Evolutionary conservation across 345 rosid genomes (phyloP).

Genomic region (Carallia pectinifolia): DNA sequence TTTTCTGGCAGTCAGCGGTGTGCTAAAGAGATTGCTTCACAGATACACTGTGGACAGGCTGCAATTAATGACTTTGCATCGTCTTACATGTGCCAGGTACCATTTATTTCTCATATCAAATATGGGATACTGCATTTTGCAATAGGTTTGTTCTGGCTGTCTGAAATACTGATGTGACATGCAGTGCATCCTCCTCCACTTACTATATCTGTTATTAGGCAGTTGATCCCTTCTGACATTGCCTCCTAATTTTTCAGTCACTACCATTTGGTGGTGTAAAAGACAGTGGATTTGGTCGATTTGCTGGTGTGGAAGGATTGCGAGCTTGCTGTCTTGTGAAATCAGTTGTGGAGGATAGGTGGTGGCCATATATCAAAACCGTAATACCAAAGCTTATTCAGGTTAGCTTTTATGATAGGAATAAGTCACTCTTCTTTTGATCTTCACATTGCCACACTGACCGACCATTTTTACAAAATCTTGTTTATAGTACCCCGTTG

Average conservation of each 20-base stretch:
- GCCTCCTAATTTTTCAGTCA: constrained; percentile 50
- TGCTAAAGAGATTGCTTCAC: constrained; percentile 80
- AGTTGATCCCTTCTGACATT: background rate
- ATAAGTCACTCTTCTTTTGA: too few species aligned
- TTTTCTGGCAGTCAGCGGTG: constrained; percentile 78
- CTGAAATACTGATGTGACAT: too few species aligned
- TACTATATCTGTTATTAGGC: background rate
- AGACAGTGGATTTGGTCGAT: constrained; percentile 94
- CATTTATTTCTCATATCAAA: constrained; percentile 3
- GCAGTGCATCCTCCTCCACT: too few species aligned
- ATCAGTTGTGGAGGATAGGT: constrained; percentile 92
- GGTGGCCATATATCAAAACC: constrained; percentile 94
- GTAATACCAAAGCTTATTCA: constrained; percentile 88
- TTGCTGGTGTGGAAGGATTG: constrained; percentile 93
- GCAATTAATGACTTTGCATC: constrained; percentile 95
- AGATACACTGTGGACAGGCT: constrained; percentile 82
- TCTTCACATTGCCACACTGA: too few species aligned
- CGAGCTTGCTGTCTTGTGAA: constrained; percentile 94
- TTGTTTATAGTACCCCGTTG: constrained; percentile 66
- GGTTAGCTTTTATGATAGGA: constrained; percentile 37
- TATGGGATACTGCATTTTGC: background rate
- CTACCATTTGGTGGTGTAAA: constrained; percentile 96
- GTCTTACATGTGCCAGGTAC: constrained; percentile 92
- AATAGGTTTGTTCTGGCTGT: background rate
- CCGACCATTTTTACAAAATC: background rate